Percentiles rank a stretch among this genome's conserved stretches.
Evolutionary conservation across 2,329 filamentous ascomycete genomes (phyloP).

Genomic region (Periconia digitata): DNA sequence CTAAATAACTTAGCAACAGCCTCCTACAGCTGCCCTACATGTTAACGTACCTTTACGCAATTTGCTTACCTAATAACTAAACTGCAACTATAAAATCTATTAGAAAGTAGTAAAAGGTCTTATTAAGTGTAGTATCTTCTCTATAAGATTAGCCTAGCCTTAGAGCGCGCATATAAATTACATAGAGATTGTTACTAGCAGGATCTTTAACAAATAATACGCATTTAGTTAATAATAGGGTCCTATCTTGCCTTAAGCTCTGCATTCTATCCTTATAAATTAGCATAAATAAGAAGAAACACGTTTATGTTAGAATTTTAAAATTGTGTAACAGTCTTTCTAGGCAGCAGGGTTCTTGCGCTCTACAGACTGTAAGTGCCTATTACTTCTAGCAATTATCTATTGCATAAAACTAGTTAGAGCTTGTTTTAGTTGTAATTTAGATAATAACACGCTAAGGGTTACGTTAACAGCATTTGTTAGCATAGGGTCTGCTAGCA

Average conservation of each 20-base stretch:
- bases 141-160: too few relatives aligned
- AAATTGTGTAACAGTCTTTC: too few relatives aligned
- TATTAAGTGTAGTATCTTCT: too few relatives aligned
- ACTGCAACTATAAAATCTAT: too few relatives aligned
- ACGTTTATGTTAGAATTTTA: constrained; percentile 5
- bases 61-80: too few relatives aligned
- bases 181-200: not conserved
- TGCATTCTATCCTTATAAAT: constrained; percentile 8
- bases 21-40: too few relatives aligned
- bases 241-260: constrained; percentile 10
- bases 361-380: constrained; percentile 6
- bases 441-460: constrained; percentile 1
- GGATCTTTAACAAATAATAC: constrained; percentile 8
- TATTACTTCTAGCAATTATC: constrained; percentile 8
- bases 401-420: constrained; percentile 10
- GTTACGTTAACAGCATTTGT: constrained; percentile 1
- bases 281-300: constrained; percentile 9
- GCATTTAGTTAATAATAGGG: constrained; percentile 6
- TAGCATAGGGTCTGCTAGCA: not conserved
- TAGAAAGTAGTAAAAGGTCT: too few relatives aligned
- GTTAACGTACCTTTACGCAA: too few relatives aligned
- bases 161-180: too few relatives aligned
- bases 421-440: not conserved
- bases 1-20: too few relatives aligned
- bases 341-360: constrained; percentile 5